These are phyloP conservation scores for Lepraria neglecta DNA, from an alignment of 495 filamentous ascomycete species.

Conservation along the genomic window DNA sequence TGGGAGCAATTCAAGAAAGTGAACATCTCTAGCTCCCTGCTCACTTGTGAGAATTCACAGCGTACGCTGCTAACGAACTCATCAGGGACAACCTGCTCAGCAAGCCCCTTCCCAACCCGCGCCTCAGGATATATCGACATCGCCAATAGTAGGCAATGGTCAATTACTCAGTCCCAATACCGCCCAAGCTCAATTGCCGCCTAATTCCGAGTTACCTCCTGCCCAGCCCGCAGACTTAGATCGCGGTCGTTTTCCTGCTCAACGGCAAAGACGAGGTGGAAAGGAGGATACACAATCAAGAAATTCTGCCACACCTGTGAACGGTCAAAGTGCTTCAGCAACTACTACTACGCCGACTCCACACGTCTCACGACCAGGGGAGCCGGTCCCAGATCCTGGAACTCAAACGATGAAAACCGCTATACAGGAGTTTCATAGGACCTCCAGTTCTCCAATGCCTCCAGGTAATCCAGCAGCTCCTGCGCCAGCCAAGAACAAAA, in stretches of 20 bases:
- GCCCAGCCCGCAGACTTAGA: constrained; percentile 24
- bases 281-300: neutral
- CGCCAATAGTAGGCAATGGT: constrained; percentile 13
- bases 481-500: neutral
- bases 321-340: neutral
- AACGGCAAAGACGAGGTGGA: constrained; percentile 22
- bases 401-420: constrained; percentile 1
- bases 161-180: constrained; percentile 13
- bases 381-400: constrained; percentile 1
- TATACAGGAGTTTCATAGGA: constrained; percentile 1
- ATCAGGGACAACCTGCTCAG: constrained; percentile 18
- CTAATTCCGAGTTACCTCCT: constrained; percentile 22
- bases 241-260: constrained; percentile 30
- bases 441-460: constrained; percentile 1
- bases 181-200: constrained; percentile 14
- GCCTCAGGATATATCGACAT: constrained; percentile 10
- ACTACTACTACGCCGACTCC: neutral
- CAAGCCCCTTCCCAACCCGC: constrained; percentile 15
- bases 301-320: neutral
- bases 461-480: neutral
- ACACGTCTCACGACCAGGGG: neutral
- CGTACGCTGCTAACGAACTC: neutral
- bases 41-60: neutral
- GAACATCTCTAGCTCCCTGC: neutral
- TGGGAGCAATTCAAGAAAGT: constrained; percentile 36